Conservation (phyloP, 768 basidiomycete species). For the Tylopilus intermedius region DNA sequence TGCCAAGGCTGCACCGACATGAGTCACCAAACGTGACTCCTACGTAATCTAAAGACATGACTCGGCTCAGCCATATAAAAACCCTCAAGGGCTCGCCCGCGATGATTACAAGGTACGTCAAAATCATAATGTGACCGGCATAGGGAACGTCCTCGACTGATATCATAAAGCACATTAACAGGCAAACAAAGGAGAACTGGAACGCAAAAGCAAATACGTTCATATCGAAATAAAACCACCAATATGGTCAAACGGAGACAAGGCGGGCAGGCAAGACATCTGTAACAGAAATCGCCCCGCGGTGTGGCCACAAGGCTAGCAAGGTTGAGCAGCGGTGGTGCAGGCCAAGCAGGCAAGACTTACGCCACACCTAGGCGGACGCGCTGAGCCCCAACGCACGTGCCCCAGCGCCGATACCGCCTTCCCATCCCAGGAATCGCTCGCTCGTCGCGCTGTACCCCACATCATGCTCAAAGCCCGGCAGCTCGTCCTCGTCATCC, state of each 20-base stretch:
- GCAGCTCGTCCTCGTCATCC: conserved; percentile 41
- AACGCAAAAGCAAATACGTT: background rate
- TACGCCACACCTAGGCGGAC: conserved; percentile 26
- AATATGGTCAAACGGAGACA: background rate
- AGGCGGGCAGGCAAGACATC: background rate
- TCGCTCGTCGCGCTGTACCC: conserved; percentile 40
- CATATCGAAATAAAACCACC: background rate
- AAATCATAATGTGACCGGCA: background rate
- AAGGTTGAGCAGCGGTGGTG: conserved; percentile 17
- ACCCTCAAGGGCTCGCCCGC: conserved; percentile 13
- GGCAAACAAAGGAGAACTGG: background rate
- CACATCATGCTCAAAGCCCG: conserved; percentile 34
- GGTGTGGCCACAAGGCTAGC: background rate
- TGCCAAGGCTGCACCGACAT: too few species aligned
- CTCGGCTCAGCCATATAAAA: background rate
- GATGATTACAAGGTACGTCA: conserved; percentile 14
- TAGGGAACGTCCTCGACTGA: conserved; percentile 14
- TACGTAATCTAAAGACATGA: background rate
- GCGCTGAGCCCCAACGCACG: conserved; percentile 64
- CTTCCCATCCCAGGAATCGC: conserved; percentile 78
- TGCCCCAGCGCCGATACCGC: conserved; percentile 73
- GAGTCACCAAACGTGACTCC: too few species aligned
- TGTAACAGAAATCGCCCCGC: background rate
- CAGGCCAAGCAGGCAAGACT: conserved; percentile 15
- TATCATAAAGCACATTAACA: conserved; percentile 9